phyloP scores from a whole-genome alignment of 2,329 filamentous ascomycete genomes.

The Venturia aucupariae region DNA sequence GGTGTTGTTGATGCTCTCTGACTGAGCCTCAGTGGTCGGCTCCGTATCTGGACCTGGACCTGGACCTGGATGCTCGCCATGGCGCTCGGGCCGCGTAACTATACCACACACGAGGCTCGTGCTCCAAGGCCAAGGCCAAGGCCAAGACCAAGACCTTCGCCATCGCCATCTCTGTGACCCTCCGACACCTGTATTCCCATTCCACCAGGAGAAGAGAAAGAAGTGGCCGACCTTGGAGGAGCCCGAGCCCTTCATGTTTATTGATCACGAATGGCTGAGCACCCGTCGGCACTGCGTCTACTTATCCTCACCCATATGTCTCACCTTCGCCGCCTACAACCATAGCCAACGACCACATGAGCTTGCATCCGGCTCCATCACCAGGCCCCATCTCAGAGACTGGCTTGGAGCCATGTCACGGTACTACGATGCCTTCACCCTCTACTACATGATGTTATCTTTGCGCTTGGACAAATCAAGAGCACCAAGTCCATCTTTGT shows the following conservation, averaged over 20 bases:
- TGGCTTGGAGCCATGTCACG: too few species aligned
- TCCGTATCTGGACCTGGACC: not conserved
- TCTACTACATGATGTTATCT: not conserved
- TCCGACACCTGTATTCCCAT: too few species aligned
- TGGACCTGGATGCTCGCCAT: too few species aligned
- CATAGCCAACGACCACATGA: not conserved
- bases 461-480: not conserved
- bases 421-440: too few species aligned
- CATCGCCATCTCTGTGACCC: not conserved
- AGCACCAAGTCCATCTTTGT: not conserved
- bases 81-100: not conserved
- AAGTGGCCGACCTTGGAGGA: too few species aligned
- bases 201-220: not conserved
- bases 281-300: not conserved
- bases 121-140: too few species aligned
- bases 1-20: too few species aligned
- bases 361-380: not conserved
- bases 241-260: not conserved
- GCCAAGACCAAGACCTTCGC: too few species aligned
- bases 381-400: slow-evolving; percentile 2
- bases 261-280: too few species aligned
- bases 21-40: not conserved
- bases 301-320: not conserved
- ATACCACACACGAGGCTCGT: not conserved
- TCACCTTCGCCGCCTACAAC: not conserved